Evolutionary conservation across 1,284 basidiomycete species (phyloP).

Genomic region (Tremellales sp.): DNA sequence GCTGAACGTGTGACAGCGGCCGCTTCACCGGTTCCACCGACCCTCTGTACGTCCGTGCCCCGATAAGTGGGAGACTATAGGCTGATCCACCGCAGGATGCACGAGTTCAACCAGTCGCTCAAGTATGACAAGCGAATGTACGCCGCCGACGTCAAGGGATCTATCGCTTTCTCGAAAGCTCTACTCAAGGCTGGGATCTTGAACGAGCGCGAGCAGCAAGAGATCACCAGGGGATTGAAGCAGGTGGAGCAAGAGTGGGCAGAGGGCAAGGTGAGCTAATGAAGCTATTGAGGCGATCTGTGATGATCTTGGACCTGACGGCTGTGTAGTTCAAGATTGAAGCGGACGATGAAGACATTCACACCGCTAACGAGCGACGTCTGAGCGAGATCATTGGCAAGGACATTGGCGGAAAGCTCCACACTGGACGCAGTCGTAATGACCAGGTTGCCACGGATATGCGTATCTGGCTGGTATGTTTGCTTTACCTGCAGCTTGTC

Average conservation of each 20-base stretch:
- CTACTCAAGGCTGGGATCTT: slow-evolving; percentile 75
- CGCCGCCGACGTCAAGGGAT: slow-evolving; percentile 84
- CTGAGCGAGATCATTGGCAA: slow-evolving; percentile 88
- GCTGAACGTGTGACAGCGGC: slow-evolving; percentile 48
- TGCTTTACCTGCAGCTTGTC: not conserved
- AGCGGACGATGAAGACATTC: slow-evolving; percentile 93
- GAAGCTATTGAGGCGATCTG: not conserved
- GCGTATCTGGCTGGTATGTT: slow-evolving; percentile 75
- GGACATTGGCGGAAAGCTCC: slow-evolving; percentile 79
- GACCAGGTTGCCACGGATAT: slow-evolving; percentile 98
- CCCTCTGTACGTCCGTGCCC: slow-evolving; percentile 58
- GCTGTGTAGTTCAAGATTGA: slow-evolving; percentile 64
- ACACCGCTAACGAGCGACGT: slow-evolving; percentile 97
- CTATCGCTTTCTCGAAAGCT: slow-evolving; percentile 91
- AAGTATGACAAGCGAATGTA: slow-evolving; percentile 95
- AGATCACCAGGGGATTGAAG: slow-evolving; percentile 74
- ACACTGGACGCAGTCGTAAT: slow-evolving; percentile 93
- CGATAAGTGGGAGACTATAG: slow-evolving; percentile 7
- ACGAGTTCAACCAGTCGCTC: slow-evolving; percentile 91
- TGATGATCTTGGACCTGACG: not conserved
- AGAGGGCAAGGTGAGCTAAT: slow-evolving; percentile 56
- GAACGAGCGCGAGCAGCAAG: slow-evolving; percentile 65
- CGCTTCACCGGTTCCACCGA: slow-evolving; percentile 83
- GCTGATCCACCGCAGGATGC: slow-evolving; percentile 64
- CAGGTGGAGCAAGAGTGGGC: slow-evolving; percentile 82